Evolutionary conservation across 208 protist species (phyloP).

Genomic region (Trypanosoma scelopori): DNA sequence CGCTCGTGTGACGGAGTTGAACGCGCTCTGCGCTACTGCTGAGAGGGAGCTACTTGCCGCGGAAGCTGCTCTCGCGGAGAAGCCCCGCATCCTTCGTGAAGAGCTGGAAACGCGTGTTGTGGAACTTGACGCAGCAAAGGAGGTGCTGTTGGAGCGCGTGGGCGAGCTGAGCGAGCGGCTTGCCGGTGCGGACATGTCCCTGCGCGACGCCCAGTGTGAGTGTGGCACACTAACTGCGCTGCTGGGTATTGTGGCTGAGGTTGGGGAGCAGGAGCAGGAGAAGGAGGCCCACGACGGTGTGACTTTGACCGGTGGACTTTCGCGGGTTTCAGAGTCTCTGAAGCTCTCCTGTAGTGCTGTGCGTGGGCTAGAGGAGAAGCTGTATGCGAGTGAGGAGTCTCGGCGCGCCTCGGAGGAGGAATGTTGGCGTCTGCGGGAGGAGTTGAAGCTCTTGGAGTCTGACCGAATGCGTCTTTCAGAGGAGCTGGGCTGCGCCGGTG

Average conservation of each 20-base stretch:
- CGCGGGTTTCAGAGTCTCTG: not conserved
- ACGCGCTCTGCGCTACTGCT: conserved; percentile 5
- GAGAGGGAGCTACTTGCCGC: not conserved
- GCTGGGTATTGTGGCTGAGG: conserved; percentile 2
- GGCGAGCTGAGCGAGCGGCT: conserved; percentile 2
- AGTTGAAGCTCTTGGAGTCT: not conserved
- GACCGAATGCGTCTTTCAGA: not conserved
- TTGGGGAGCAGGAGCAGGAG: not conserved
- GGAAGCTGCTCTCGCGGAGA: not conserved
- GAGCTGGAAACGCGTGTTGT: conserved; percentile 12
- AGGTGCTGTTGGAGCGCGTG: conserved; percentile 8
- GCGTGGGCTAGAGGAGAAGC: conserved; percentile 1
- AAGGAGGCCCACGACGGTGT: no score
- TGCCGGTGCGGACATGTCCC: not conserved
- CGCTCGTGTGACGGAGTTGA: conserved; percentile 18
- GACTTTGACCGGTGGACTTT: not conserved
- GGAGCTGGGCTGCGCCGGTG: not conserved
- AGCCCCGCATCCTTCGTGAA: not conserved
- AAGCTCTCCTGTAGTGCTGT: conserved; percentile 5
- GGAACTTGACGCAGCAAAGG: conserved; percentile 11
- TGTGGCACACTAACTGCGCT: conserved; percentile 1
- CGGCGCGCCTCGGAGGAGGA: conserved; percentile 8
- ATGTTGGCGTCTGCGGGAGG: not conserved
- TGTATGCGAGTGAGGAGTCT: conserved; percentile 1
- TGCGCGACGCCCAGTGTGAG: conserved; percentile 9